Conservation (phyloP, 2,329 filamentous ascomycete genomes). For the Conoideocrella luteorostrata region DNA sequence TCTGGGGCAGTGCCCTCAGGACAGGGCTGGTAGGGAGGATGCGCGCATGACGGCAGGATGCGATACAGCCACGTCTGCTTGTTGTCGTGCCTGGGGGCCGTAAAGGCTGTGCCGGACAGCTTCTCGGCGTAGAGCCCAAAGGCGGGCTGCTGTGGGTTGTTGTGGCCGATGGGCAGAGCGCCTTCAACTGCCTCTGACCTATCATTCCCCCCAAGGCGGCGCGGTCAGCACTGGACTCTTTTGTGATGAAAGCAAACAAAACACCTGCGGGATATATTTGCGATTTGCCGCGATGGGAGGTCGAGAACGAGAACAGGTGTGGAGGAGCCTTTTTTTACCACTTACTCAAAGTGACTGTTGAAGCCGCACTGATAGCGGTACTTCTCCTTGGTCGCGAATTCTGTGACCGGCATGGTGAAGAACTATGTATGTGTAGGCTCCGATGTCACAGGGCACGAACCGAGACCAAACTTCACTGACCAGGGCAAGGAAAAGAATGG, state of each 20-base stretch:
- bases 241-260: no score
- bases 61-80: constrained; percentile 69
- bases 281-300: not conserved
- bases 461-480: no score
- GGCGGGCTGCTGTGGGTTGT: constrained; percentile 75
- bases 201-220: no score
- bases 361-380: constrained; percentile 79
- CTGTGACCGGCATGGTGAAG: constrained; percentile 42
- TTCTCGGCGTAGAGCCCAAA: constrained; percentile 79
- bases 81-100: constrained; percentile 61
- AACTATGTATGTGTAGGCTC: not conserved
- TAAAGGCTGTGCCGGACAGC: constrained; percentile 67
- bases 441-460: not conserved
- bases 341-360: constrained; percentile 68
- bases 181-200: constrained; percentile 72
- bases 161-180: constrained; percentile 67
- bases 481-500: not conserved
- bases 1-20: constrained; percentile 17
- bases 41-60: constrained; percentile 57
- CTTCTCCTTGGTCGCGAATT: constrained; percentile 43
- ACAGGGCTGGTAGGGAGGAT: constrained; percentile 48
- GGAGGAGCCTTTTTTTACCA: no score
- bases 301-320: not conserved
- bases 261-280: no score
- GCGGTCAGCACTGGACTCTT: no score